Conservation (phyloP, 2,329 filamentous ascomycete species). For the Purpureocillium lavendulum region DNA sequence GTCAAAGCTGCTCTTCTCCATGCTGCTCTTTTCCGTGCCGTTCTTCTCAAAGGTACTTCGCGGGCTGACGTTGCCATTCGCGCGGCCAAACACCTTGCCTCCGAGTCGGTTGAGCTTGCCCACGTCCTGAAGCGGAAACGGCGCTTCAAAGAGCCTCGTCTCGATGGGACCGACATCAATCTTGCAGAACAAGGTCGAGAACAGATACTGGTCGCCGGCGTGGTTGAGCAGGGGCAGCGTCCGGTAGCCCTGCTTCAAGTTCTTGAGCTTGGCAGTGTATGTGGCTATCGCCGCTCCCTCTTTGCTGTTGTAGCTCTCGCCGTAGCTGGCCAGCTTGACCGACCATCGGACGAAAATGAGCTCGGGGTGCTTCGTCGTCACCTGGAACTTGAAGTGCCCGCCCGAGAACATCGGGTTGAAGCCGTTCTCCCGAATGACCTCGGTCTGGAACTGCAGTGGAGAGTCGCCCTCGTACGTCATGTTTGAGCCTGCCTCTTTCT, state of each 20-base stretch:
- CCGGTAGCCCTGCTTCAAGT: constrained; percentile 84
- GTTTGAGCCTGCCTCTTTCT: constrained; percentile 63
- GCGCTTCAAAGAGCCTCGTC: constrained; percentile 47
- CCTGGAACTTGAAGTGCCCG: constrained; percentile 66
- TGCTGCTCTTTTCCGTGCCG: constrained; percentile 37
- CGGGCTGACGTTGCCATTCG: constrained; percentile 41
- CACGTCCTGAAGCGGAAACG: constrained; percentile 27
- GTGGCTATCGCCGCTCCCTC: constrained; percentile 66
- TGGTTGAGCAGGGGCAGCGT: constrained; percentile 84
- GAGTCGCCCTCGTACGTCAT: constrained; percentile 35
- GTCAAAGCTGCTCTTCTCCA: constrained; percentile 32
- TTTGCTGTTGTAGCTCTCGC: constrained; percentile 51
- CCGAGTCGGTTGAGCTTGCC: constrained; percentile 49
- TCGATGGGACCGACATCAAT: constrained; percentile 59
- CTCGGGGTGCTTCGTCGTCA: constrained; percentile 91
- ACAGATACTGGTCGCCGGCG: constrained; percentile 86
- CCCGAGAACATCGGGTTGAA: constrained; percentile 82
- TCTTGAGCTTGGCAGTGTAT: constrained; percentile 87
- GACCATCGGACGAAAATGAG: constrained; percentile 91
- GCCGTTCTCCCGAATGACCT: constrained; percentile 76
- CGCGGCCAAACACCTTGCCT: constrained; percentile 49
- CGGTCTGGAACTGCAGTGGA: constrained; percentile 71
- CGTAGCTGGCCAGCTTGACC: constrained; percentile 78
- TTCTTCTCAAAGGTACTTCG: constrained; percentile 44
- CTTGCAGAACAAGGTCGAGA: constrained; percentile 88